Conservation (phyloP, 2,329 filamentous ascomycete genomes). For the Alternaria ethzedia region DNA sequence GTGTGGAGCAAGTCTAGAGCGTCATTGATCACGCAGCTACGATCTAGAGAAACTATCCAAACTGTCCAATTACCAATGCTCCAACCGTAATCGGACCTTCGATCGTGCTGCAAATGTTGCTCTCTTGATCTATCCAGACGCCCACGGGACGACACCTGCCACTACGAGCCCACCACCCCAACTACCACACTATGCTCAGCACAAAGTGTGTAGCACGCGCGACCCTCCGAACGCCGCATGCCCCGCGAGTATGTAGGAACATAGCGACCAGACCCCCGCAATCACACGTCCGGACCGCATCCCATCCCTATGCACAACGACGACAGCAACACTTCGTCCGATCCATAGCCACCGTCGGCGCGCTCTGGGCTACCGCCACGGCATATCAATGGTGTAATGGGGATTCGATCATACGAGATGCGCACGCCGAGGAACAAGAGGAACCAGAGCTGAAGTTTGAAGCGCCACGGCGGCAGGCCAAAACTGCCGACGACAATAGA, state of each 20-base stretch:
- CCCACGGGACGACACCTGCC: slow-evolving; percentile 2
- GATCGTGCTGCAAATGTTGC: slow-evolving; percentile 16
- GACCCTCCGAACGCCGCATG: slow-evolving; percentile 29
- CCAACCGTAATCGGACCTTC: slow-evolving; percentile 8
- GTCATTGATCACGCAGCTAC: slow-evolving; percentile 16
- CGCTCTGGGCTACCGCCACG: slow-evolving; percentile 53
- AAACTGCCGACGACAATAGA: slow-evolving; percentile 72
- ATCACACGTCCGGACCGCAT: slow-evolving; percentile 31
- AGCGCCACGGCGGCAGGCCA: slow-evolving; percentile 61
- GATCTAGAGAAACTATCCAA: slow-evolving; percentile 15
- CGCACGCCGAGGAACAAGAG: slow-evolving; percentile 59
- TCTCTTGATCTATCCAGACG: slow-evolving; percentile 15
- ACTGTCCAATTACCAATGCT: slow-evolving; percentile 18
- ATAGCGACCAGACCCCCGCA: slow-evolving; percentile 27
- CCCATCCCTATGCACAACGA: slow-evolving; percentile 50
- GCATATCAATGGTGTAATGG: slow-evolving; percentile 54
- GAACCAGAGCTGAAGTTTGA: slow-evolving; percentile 71
- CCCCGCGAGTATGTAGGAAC: slow-evolving; percentile 35
- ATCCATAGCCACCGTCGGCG: slow-evolving; percentile 51
- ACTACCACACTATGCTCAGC: slow-evolving; percentile 38
- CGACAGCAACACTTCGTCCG: slow-evolving; percentile 56
- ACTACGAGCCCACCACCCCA: neutral
- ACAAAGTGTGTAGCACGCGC: slow-evolving; percentile 40
- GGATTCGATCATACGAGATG: slow-evolving; percentile 47
- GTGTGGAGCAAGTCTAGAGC: slow-evolving; percentile 16